Conservation (phyloP, 345 rosid genomes). For the Rhodamnia rubescens region DNA sequence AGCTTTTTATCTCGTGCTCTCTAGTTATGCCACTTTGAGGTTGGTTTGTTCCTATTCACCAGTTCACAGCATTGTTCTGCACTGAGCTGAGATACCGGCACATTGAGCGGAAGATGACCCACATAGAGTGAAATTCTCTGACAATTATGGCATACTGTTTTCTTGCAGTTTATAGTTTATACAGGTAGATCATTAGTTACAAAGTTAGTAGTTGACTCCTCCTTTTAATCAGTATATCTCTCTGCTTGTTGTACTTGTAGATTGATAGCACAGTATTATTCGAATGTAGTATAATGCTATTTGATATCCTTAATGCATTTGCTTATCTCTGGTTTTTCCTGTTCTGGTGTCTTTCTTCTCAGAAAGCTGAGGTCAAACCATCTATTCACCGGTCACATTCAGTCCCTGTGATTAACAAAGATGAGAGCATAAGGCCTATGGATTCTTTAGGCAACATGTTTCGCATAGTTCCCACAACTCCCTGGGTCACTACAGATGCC, state of each 20-base stretch:
- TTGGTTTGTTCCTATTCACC: not conserved
- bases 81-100: not conserved
- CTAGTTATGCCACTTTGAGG: not conserved
- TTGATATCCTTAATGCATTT: not conserved
- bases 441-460: conserved; percentile 36
- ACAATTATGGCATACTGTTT: not conserved
- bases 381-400: conserved; percentile 82
- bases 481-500: conserved; percentile 16
- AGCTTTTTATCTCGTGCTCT: not conserved
- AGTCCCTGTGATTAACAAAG: conserved; percentile 61
- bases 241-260: not conserved
- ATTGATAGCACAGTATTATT: not conserved
- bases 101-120: not conserved
- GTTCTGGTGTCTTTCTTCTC: conserved; percentile 13
- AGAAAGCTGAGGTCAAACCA: conserved; percentile 44
- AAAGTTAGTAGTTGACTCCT: not conserved
- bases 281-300: not conserved
- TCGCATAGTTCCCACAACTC: conserved; percentile 66
- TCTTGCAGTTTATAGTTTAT: not conserved
- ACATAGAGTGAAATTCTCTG: not conserved
- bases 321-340: not conserved
- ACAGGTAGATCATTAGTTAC: not conserved
- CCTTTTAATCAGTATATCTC: not conserved
- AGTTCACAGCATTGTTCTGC: not conserved
- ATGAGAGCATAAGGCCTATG: conserved; percentile 30